These are phyloP conservation scores for Laburnicola sp. DNA, from an alignment of 2,329 filamentous ascomycete species.

Conservation along the genomic window DNA sequence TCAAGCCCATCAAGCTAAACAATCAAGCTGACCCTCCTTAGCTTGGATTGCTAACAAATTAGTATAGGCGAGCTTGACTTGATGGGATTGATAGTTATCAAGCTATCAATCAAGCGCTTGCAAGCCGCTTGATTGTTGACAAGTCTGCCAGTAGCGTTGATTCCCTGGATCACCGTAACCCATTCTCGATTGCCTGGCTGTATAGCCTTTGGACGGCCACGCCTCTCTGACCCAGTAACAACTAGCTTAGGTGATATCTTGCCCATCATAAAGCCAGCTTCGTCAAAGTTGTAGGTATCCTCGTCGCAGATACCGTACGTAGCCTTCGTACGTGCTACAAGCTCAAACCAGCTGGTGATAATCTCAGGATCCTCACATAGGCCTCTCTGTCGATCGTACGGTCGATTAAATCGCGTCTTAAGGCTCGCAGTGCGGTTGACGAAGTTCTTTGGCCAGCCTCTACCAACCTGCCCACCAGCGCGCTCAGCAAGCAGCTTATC, in stretches of 20 bases:
- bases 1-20: too few relatives aligned
- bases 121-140: too few relatives aligned
- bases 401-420: conserved; percentile 3
- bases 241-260: conserved; percentile 13
- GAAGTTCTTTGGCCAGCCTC: conserved; percentile 31
- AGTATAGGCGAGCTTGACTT: too few relatives aligned
- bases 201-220: conserved; percentile 1
- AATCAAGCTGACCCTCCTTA: too few relatives aligned
- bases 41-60: too few relatives aligned
- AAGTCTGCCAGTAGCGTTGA: conserved; percentile 11
- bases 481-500: conserved; percentile 11
- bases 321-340: conserved; percentile 12
- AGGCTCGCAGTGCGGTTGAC: conserved; percentile 22
- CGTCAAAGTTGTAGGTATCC: conserved; percentile 22
- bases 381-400: conserved; percentile 19
- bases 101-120: too few relatives aligned
- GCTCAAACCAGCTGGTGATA: conserved; percentile 15
- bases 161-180: conserved; percentile 9
- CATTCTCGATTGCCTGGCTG: conserved; percentile 11
- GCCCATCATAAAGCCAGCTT: conserved; percentile 18
- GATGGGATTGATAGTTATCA: too few relatives aligned
- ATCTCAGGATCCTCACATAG: conserved; percentile 17
- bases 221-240: too few relatives aligned
- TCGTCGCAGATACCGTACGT: too few relatives aligned
- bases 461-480: conserved; percentile 19